Percentiles rank a stretch among this genome's conserved stretches.
Evolutionary conservation across 768 basidiomycete species (phyloP).

Genomic region (Mycena capillaripes): DNA sequence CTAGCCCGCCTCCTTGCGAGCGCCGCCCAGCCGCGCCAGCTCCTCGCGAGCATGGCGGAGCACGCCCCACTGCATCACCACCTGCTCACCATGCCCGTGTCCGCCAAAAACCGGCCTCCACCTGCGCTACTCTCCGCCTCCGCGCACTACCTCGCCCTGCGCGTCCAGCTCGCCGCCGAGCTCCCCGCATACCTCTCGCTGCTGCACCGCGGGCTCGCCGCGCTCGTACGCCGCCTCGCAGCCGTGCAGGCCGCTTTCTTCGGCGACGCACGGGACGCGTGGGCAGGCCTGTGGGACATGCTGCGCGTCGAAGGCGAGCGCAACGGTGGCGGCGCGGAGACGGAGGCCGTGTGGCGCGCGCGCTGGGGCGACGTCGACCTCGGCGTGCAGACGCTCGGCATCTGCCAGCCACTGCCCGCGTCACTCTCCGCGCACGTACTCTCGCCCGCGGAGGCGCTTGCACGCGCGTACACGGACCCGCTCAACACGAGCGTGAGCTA

Average conservation of each 20-base stretch:
- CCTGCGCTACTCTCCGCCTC: constrained; percentile 79
- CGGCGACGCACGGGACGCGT: constrained; percentile 69
- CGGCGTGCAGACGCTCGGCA: constrained; percentile 53
- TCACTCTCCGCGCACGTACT: constrained; percentile 4
- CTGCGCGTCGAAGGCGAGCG: constrained; percentile 78
- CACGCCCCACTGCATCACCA: constrained; percentile 81
- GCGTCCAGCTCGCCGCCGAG: constrained; percentile 79
- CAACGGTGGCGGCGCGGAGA: constrained; percentile 78
- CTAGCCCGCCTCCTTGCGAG: constrained; percentile 71
- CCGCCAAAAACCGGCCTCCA: constrained; percentile 75
- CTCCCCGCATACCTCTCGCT: constrained; percentile 74
- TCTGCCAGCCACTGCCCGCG: constrained; percentile 41
- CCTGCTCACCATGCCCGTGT: constrained; percentile 75
- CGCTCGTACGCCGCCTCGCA: constrained; percentile 66
- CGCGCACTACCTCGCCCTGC: constrained; percentile 81
- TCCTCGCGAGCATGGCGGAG: constrained; percentile 79
- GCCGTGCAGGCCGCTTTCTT: constrained; percentile 74
- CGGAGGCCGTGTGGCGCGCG: constrained; percentile 76
- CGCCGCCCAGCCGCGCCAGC: constrained; percentile 72
- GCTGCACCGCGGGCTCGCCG: constrained; percentile 71
- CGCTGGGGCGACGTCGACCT: constrained; percentile 79
- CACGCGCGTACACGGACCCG: constrained; percentile 8
- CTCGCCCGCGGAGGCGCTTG: constrained; percentile 28
- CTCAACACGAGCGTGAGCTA: constrained; percentile 14
- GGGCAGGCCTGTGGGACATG: constrained; percentile 90